These are phyloP conservation scores for Aspergillaceae sp. DNA, from an alignment of 2,329 filamentous ascomycete genomes.

Conservation along the genomic window DNA sequence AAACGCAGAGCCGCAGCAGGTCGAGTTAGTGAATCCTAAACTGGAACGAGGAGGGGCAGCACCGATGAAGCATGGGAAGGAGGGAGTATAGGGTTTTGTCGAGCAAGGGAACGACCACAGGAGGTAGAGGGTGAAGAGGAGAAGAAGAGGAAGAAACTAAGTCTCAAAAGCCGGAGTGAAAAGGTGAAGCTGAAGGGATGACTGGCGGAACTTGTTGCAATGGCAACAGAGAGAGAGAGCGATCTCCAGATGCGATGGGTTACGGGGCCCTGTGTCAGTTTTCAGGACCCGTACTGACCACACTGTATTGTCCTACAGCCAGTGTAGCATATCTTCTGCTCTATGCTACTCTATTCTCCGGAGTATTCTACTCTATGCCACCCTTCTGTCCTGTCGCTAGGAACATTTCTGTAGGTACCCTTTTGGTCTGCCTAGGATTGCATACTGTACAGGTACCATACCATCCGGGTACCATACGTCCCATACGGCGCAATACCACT, in stretches of 20 bases:
- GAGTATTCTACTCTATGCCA: too few species aligned
- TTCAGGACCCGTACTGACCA: not conserved
- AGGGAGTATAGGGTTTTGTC: slow-evolving; percentile 4
- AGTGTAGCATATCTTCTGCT: not conserved
- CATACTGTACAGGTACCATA: not conserved
- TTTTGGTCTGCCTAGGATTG: not conserved
- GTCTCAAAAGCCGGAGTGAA: slow-evolving; percentile 17
- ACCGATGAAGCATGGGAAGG: slow-evolving; percentile 14
- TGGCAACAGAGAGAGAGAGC: slow-evolving; percentile 34
- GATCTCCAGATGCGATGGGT: slow-evolving; percentile 26
- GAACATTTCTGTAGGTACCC: too few species aligned
- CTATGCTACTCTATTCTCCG: too few species aligned
- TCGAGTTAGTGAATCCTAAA: slow-evolving; percentile 2
- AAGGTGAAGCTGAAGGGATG: slow-evolving; percentile 34
- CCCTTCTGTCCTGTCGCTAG: not conserved
- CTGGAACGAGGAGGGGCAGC: slow-evolving; percentile 4
- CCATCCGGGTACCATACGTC: slow-evolving; percentile 5
- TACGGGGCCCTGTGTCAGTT: slow-evolving; percentile 7
- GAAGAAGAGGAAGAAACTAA: slow-evolving; percentile 8
- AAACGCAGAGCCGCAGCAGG: slow-evolving; percentile 1
- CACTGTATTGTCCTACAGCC: slow-evolving; percentile 1
- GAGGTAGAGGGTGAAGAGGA: slow-evolving; percentile 11
- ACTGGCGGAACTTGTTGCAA: slow-evolving; percentile 27
- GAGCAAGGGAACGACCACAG: slow-evolving; percentile 8
- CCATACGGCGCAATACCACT: slow-evolving; percentile 6